Evolutionary conservation across 352 stramenopile species (phyloP).

Genomic region (Pythium biforme): DNA sequence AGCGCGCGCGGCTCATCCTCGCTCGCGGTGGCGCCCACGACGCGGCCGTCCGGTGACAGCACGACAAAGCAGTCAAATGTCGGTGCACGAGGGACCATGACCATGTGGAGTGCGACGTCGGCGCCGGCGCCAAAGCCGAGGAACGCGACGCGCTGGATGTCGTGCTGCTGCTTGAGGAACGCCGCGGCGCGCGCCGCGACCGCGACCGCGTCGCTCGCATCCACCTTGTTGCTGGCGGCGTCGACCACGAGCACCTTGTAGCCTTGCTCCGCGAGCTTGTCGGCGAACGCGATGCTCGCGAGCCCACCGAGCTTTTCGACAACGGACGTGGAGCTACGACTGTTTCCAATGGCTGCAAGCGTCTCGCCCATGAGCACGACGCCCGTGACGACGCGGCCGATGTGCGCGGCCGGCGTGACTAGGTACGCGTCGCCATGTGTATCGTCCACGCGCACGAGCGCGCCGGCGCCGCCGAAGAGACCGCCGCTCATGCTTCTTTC

Average conservation of each 20-base stretch:
- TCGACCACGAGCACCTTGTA: conserved; percentile 85
- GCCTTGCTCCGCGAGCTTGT: conserved; percentile 85
- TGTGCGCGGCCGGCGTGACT: conserved; percentile 67
- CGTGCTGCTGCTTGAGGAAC: conserved; percentile 68
- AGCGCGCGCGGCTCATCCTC: conserved; percentile 16
- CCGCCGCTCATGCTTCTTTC: conserved; percentile 13
- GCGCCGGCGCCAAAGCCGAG: conserved; percentile 64
- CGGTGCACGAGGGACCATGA: conserved; percentile 36
- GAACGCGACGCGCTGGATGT: conserved; percentile 71
- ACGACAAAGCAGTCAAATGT: conserved; percentile 63
- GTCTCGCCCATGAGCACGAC: conserved; percentile 66
- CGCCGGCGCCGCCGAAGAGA: conserved; percentile 17
- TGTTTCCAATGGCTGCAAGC: neutral
- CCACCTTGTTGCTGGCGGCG: conserved; percentile 31
- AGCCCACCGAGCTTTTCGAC: conserved; percentile 39
- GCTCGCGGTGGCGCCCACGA: conserved; percentile 27
- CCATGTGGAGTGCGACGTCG: conserved; percentile 66
- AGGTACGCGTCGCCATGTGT: conserved; percentile 40
- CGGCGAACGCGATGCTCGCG: conserved; percentile 70
- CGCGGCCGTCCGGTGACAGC: conserved; percentile 64
- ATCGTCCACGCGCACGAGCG: conserved; percentile 15
- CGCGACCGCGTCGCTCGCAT: conserved; percentile 9
- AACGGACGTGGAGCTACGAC: neutral
- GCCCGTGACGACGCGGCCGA: conserved; percentile 81
- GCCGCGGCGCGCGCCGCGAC: conserved; percentile 32